Conservation (phyloP, 495 filamentous ascomycete genomes). For the Cudoniella acicularis region DNA sequence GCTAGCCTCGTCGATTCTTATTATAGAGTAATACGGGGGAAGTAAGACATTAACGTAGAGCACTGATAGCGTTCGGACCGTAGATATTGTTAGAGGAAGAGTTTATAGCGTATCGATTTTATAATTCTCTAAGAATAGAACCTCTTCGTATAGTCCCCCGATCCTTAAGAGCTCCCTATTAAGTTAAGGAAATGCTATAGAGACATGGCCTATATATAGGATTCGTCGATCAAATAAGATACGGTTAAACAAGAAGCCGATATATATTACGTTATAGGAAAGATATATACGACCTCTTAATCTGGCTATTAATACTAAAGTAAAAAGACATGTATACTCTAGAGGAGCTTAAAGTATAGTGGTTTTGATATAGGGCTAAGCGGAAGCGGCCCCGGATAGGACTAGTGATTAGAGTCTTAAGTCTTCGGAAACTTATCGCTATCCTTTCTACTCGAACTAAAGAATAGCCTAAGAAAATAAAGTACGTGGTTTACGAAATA, state of each 20-base stretch:
- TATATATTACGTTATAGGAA: slow-evolving; percentile 3
- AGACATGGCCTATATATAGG: background rate
- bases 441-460: no score
- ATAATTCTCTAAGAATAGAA: background rate
- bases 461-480: no score
- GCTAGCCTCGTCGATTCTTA: slow-evolving; percentile 4
- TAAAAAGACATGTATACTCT: slow-evolving; percentile 11
- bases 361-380: no score
- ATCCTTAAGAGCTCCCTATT: background rate
- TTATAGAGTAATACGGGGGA: slow-evolving; percentile 8
- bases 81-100: background rate
- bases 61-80: slow-evolving; percentile 2
- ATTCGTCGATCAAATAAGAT: slow-evolving; percentile 5
- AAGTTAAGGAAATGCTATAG: background rate
- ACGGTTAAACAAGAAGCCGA: slow-evolving; percentile 8
- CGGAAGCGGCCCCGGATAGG: no score
- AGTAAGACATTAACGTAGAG: slow-evolving; percentile 4
- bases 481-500: no score
- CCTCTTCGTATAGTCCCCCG: background rate
- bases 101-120: background rate
- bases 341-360: slow-evolving; percentile 3
- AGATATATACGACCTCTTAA: slow-evolving; percentile 7
- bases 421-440: no score
- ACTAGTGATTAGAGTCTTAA: no score
- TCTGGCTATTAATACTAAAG: slow-evolving; percentile 4